phyloP scores from a whole-genome alignment of 2,329 filamentous ascomycete species.

The Scorias spongiosa region DNA sequence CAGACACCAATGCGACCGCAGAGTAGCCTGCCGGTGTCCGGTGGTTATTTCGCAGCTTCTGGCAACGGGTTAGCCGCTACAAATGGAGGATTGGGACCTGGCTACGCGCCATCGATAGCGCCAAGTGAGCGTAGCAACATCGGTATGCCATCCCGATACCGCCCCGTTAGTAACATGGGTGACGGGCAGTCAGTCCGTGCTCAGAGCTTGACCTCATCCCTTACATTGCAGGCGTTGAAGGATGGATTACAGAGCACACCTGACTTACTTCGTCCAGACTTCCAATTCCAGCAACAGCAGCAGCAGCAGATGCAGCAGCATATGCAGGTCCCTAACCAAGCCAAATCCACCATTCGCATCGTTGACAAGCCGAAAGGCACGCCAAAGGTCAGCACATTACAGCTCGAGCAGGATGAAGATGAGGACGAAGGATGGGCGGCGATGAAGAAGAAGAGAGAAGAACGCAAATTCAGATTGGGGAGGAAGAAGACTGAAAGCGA shows the following conservation, averaged over 20 bases:
- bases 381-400: constrained; percentile 9
- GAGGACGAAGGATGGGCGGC: constrained; percentile 22
- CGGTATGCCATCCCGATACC: constrained; percentile 76
- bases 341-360: constrained; percentile 19
- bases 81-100: constrained; percentile 25
- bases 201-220: constrained; percentile 18
- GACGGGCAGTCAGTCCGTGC: constrained; percentile 21
- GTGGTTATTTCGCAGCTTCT: constrained; percentile 17
- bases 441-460: constrained; percentile 20
- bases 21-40: constrained; percentile 19
- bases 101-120: constrained; percentile 81
- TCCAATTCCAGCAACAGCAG: constrained; percentile 2
- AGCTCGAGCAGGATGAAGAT: constrained; percentile 15
- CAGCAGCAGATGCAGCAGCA: background rate
- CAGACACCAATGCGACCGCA: constrained; percentile 30
- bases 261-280: constrained; percentile 1
- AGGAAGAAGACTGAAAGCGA: constrained; percentile 11
- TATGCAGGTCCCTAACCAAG: background rate
- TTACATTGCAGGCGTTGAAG: constrained; percentile 15
- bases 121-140: constrained; percentile 92
- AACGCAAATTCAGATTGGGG: constrained; percentile 17
- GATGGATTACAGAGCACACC: constrained; percentile 9
- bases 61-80: constrained; percentile 23
- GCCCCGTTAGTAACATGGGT: constrained; percentile 59
- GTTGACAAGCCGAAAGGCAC: constrained; percentile 23